Base-by-base conservation (phyloP, 2,329 filamentous ascomycete species). In the Sarocladium brachiariae region DNA sequence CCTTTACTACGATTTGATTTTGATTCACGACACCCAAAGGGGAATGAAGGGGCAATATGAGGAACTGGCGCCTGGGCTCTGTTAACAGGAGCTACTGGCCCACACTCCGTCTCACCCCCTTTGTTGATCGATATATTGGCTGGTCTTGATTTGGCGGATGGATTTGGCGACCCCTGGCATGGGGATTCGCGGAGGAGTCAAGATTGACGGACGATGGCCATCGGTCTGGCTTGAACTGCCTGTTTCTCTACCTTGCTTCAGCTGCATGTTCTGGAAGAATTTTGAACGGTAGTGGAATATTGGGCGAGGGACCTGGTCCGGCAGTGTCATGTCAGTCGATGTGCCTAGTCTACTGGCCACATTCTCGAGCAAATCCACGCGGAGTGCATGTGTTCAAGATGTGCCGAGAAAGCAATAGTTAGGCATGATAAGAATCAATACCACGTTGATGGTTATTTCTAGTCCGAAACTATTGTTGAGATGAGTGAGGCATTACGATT, bases 1-100 rank as follows among this genome's bases (percentile, higher is more conserved):
- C 67, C 53, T 67, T 69, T 50, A 67, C 52, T 31, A 49, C 46
- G 33, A 49, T n/a, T 49, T 49, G 46, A 35, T 24, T 49, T 49
- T 31, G 46, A 49, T 49, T 49, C 46, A 49, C 31, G 46, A 49
- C 30, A 33, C 43, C 43, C 16, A 47, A 3, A 33, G 24, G 43
- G 43, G 43, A 25, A 47, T 31, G 43, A 19, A 10, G 25, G 27
- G 43, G 33, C 25, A 16, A 33, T 24, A 47, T 19, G 43, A 47
- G 43, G 43, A 47, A 19, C 14, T 21, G 25, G 43, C 43, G 27
- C 27, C 39, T 45, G 39, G 39, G 19, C 21, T n/a, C 6, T 25
- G 14, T 45, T 27, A 10, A 27, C 39, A 45, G 39, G 23, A 45
- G 24, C 21, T 23, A 11, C 5, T 9, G 27, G 43, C 19, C 43